phyloP scores from a whole-genome alignment of 75 land plant genomes.

The Isoetes taiwanensis region DNA sequence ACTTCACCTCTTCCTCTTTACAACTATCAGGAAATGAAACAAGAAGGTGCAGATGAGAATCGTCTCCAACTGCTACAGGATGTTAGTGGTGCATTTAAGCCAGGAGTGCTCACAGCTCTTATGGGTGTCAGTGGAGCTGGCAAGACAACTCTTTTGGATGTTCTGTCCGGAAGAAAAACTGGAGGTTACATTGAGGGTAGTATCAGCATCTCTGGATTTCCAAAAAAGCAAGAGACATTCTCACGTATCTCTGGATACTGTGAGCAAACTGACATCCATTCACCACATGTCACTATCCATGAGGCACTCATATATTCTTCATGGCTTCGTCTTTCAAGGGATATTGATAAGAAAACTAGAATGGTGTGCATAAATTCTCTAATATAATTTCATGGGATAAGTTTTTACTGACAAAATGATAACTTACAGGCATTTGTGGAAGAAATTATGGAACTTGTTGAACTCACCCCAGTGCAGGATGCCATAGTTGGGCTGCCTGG shows the following conservation, averaged over 20 bases:
- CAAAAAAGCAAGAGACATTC: neutral
- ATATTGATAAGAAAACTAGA: neutral
- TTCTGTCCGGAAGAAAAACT: slow-evolving; percentile 1
- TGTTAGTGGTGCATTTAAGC: neutral
- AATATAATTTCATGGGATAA: neutral
- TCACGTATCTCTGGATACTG: neutral
- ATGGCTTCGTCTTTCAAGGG: neutral
- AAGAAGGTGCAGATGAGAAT: neutral
- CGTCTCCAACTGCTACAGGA: neutral
- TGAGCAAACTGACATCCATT: slow-evolving; percentile 5
- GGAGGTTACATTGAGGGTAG: slow-evolving; percentile 3
- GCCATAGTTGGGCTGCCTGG: slow-evolving; percentile 3
- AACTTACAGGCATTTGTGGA: neutral
- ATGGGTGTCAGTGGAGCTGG: slow-evolving; percentile 6
- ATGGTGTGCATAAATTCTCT: neutral
- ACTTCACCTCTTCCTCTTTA: neutral
- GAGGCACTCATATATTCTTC: neutral
- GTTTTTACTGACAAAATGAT: too few species aligned
- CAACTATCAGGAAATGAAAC: slow-evolving; percentile 6
- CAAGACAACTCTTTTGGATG: slow-evolving; percentile 2
- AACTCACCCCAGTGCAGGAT: neutral
- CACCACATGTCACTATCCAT: neutral
- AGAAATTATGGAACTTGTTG: slow-evolving; percentile 6
- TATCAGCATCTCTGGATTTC: neutral
- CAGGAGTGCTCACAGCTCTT: neutral